These are phyloP conservation scores for Ophiocordyceps sinensis DNA, from an alignment of 2,329 filamentous ascomycete species.

Conservation along the genomic window DNA sequence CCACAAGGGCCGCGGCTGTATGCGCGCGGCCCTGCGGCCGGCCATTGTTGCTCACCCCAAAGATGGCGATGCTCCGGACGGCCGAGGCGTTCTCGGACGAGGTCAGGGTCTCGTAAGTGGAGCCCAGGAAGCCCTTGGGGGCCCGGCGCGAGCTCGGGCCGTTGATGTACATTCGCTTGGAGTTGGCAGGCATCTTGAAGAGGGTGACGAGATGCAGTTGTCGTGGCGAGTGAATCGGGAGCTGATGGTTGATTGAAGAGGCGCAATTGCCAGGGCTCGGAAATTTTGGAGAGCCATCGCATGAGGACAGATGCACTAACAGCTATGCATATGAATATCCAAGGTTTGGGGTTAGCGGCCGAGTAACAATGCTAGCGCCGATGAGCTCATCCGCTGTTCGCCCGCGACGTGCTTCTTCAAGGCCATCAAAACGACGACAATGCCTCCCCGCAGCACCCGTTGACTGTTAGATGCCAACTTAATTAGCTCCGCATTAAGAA, in stretches of 20 bases:
- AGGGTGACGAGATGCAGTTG: not conserved
- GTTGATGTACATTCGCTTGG: constrained; percentile 43
- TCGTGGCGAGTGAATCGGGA: not conserved
- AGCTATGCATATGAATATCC: too few species aligned
- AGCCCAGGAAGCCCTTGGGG: constrained; percentile 37
- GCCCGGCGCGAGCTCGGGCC: constrained; percentile 25
- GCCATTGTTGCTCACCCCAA: constrained; percentile 40
- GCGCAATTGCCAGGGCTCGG: too few species aligned
- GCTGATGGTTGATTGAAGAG: not conserved
- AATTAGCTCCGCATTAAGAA: too few species aligned
- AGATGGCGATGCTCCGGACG: constrained; percentile 52
- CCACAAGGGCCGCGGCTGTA: not conserved
- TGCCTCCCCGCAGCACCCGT: too few species aligned
- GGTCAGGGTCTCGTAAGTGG: constrained; percentile 47
- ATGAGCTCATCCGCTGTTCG: too few species aligned
- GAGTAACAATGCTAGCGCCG: constrained; percentile 2
- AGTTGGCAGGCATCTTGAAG: constrained; percentile 34
- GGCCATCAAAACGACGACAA: too few species aligned
- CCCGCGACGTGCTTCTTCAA: too few species aligned
- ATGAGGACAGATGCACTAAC: too few species aligned
- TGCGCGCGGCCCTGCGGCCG: too few species aligned
- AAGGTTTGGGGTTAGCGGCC: too few species aligned
- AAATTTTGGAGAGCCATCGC: too few species aligned
- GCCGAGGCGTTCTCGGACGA: constrained; percentile 54
- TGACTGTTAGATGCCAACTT: too few species aligned